Evolutionary conservation across 768 basidiomycete species (phyloP).

Genomic region (Tulasnella sp.): DNA sequence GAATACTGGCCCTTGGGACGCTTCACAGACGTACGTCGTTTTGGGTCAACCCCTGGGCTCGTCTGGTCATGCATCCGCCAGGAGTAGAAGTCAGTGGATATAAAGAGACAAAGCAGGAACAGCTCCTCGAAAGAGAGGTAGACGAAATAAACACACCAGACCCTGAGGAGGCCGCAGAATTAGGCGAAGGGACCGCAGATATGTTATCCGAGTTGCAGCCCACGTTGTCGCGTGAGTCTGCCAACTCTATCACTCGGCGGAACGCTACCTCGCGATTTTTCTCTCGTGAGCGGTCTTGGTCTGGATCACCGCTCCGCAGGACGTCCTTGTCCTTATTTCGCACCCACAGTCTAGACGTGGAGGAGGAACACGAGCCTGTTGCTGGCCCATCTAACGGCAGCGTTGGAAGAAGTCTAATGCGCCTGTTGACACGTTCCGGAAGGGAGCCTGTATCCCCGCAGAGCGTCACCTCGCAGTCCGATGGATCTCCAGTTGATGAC

Average conservation of each 20-base stretch:
- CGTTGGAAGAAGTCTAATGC: not conserved
- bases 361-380: not conserved
- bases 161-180: not conserved
- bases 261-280: not conserved
- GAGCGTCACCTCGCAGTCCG: too few species aligned
- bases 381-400: not conserved
- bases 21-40: constrained; percentile 44
- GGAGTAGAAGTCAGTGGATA: constrained; percentile 26
- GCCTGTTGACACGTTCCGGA: too few species aligned
- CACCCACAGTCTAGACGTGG: constrained; percentile 7
- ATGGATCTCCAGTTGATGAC: too few species aligned
- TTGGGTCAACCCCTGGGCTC: constrained; percentile 58
- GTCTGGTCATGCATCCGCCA: constrained; percentile 55
- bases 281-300: not conserved
- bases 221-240: constrained; percentile 3
- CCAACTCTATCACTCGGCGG: not conserved
- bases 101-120: too few species aligned
- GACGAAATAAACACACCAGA: not conserved
- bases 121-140: not conserved
- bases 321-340: not conserved
- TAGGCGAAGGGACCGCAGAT: not conserved
- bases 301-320: too few species aligned
- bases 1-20: constrained; percentile 62
- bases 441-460: too few species aligned
- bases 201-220: not conserved